A percentile compares a stretch with the other conserved stretches of the same genome.
Conservation (phyloP, 371 early-diverging fungal species). For the Haplosporangium sp. region DNA sequence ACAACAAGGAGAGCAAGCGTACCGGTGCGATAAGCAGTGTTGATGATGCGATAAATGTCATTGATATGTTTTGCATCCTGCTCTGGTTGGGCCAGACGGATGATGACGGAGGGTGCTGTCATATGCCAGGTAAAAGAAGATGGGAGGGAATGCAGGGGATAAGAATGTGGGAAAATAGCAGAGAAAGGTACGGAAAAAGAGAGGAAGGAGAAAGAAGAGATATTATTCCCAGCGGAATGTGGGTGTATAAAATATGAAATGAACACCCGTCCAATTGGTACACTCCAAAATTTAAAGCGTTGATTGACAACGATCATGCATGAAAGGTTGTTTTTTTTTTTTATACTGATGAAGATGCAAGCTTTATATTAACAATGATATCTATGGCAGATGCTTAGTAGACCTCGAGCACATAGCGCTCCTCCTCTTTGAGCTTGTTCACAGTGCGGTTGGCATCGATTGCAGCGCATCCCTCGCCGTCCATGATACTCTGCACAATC, state of each 20-base stretch:
- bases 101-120: neutral
- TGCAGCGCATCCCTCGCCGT: constrained; percentile 67
- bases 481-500: constrained; percentile 79
- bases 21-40: constrained; percentile 27
- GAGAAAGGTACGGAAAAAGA: neutral
- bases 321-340: no score
- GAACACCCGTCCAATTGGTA: no score
- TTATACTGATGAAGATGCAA: no score
- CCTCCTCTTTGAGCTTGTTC: constrained; percentile 92
- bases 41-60: constrained; percentile 25
- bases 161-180: neutral
- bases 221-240: neutral
- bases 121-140: neutral
- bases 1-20: neutral
- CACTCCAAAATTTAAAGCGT: no score
- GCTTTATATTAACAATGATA: no score
- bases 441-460: constrained; percentile 77
- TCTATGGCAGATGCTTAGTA: constrained; percentile 63
- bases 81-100: constrained; percentile 7
- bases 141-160: neutral
- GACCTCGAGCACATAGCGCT: constrained; percentile 92
- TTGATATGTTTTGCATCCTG: constrained; percentile 11
- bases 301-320: no score
- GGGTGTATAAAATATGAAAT: neutral
- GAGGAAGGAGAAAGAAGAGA: neutral